These are phyloP conservation scores for Onygenales sp. DNA, from an alignment of 2,329 filamentous ascomycete genomes.

Conservation along the genomic window DNA sequence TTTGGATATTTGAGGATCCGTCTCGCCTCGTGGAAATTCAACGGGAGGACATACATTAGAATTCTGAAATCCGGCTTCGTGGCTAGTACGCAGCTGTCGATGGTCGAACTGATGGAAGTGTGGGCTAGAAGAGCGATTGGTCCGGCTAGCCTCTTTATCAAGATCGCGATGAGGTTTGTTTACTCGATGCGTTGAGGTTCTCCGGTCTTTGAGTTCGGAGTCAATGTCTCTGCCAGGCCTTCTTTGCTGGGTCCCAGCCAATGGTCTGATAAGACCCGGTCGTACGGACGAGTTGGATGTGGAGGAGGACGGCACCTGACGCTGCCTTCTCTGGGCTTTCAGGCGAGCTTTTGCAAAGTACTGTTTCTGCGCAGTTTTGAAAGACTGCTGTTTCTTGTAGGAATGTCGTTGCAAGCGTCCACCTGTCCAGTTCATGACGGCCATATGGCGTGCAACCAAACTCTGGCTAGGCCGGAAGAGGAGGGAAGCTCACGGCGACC, in stretches of 20 bases:
- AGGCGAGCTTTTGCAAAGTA: slow-evolving; percentile 24
- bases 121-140: background rate
- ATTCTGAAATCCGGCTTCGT: background rate
- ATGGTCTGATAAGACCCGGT: background rate
- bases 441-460: background rate
- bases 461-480: background rate
- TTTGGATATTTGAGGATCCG: background rate
- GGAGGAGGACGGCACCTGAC: slow-evolving; percentile 2
- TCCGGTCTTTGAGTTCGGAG: background rate
- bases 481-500: background rate
- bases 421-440: slow-evolving; percentile 37
- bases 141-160: background rate
- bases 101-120: background rate
- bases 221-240: background rate
- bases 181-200: background rate
- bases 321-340: slow-evolving; percentile 10
- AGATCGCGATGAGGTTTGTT: background rate
- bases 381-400: slow-evolving; percentile 18
- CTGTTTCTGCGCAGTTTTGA: slow-evolving; percentile 21
- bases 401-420: slow-evolving; percentile 33
- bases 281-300: background rate
- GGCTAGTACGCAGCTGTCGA: background rate
- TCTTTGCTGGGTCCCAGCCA: too few species aligned
- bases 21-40: background rate
- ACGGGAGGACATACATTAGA: background rate